phyloP scores from a whole-genome alignment of 768 basidiomycete species.

The Hygrocybe coccinea region DNA sequence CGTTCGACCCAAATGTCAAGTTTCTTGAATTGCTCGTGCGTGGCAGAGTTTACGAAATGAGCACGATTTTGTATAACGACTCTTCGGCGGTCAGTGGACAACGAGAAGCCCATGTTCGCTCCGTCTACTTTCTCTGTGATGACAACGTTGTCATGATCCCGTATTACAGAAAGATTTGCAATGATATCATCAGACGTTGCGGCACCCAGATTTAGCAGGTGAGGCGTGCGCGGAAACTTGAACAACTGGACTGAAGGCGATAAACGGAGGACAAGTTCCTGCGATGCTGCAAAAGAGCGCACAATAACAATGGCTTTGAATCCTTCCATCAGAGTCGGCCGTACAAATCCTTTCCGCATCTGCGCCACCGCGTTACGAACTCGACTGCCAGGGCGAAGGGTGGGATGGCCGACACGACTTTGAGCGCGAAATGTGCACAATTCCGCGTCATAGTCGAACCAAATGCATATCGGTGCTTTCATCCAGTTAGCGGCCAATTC shows the following conservation, averaged over 20 bases:
- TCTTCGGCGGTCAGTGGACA: slow-evolving; percentile 41
- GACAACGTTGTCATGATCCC: slow-evolving; percentile 32
- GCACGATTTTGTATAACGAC: slow-evolving; percentile 59
- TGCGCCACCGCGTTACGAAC: slow-evolving; percentile 54
- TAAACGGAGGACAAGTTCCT: slow-evolving; percentile 42
- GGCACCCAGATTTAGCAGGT: slow-evolving; percentile 54
- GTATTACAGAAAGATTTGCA: slow-evolving; percentile 19
- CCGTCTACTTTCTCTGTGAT: slow-evolving; percentile 66
- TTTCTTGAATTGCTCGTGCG: slow-evolving; percentile 60
- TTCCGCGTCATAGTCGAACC: slow-evolving; percentile 49
- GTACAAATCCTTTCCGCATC: slow-evolving; percentile 44
- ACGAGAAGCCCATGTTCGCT: slow-evolving; percentile 62
- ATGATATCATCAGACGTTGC: slow-evolving; percentile 52
- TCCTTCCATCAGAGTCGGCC: slow-evolving; percentile 47
- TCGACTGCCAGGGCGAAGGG: slow-evolving; percentile 49
- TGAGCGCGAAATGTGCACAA: slow-evolving; percentile 54
- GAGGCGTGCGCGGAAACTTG: slow-evolving; percentile 61
- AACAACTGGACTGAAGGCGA: slow-evolving; percentile 40
- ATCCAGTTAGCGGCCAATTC: slow-evolving; percentile 46
- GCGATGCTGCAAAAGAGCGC: slow-evolving; percentile 47
- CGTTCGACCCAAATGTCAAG: slow-evolving; percentile 51
- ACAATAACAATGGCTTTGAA: slow-evolving; percentile 47
- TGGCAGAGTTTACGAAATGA: slow-evolving; percentile 49
- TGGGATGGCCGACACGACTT: slow-evolving; percentile 53
- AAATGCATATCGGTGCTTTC: slow-evolving; percentile 42